Base-by-base conservation (phyloP, 2,329 filamentous ascomycete genomes). In the Aureobasidium vineae region DNA sequence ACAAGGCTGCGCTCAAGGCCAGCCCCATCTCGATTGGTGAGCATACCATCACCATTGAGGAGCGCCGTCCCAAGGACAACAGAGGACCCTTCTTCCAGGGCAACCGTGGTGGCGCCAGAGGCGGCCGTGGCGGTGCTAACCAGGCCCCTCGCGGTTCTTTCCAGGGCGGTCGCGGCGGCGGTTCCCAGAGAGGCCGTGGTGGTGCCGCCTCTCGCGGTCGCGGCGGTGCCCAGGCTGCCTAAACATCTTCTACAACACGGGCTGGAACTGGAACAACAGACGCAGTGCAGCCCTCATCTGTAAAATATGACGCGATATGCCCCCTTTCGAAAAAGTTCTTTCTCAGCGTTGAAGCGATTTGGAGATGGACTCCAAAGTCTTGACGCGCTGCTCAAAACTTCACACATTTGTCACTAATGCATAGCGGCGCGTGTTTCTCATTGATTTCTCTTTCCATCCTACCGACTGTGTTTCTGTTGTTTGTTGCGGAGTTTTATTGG, bases 1-100 rank as follows among this genome's bases (percentile, higher is more conserved):
- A 96, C 80, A 86, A 91, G 77, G 89, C 90, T 69, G 95, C 95
- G 50, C 84, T 91, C 43, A 86, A 86, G 68, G 90, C 89, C 72
- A 98, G 96, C 81, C 94, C 94, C 41, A 92, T 96, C 80, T 85
- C 85, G 52, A 86, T 99, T 70, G 91, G 90, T 72, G 90, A 88
- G 71, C 90, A 97, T 78, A 88, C 86, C 73, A 89, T 99, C 72
- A 84, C 86, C 69, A 90, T 99, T 66, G 95, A 98, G 80, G 91
- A 94, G 76, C 92, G 95, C 70, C 91, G 92, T 71, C 86, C 90
- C 50, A 77, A 78, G 66, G 76, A 78, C 16, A 75, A 70, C 69
- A 75, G 70, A 69, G 73, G 69, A 71, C 75, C 73, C 69, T 74
- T 72, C 61, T 77, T 71, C 73, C 38, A 15, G 7, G 72, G 70